Base-by-base conservation (phyloP, 116 monocot genomes). In the Iris pallida region DNA sequence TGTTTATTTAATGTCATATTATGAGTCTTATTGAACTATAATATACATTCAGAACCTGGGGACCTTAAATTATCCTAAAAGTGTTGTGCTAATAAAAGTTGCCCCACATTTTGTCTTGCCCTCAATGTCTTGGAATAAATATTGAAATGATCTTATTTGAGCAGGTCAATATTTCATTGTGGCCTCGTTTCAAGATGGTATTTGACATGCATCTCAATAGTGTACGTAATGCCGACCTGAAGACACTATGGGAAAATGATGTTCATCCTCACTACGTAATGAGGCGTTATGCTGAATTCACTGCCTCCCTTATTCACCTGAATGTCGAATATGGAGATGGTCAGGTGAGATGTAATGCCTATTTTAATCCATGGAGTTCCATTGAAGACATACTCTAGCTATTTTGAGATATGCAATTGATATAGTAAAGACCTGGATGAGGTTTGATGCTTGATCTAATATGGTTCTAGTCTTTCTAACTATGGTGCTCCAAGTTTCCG, bases 161-260 rank as follows among this genome's bases (percentile, higher is more conserved):
- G 16, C 81, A 98, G 97, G 87, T 92, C 13, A 98, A 98, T 75
- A 85, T 98, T 71, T 76, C 97, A 53, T 68, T 98, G 54, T 98
- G 97, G 97, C 93, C 97, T 71, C 87, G 97, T 20, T 98, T 98
- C 88, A 98, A 98, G 80, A 85, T 98, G 90, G 82, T 98, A 65
- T 98, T 98, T 79, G 93, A 92, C 75, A 76, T 98, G 90, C 97
- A 98, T 61, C 81, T 98, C 73, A 88, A 81, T 73, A 98, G 97
- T 68, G 54, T 98, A 42, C 86, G 92, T 6, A 88, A 85, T 79
- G 97, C 97, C 15, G 92, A 88, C 75, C 67, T 90, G 47, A 92
- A 63, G 78, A 76, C 83, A n/a, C 79, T 98, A 52, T 98, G 92
- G 97, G 92, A 90, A 85, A 92, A 92, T 80, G 97, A 98, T 76